Conservation (phyloP, 352 stramenopile genomes). For the Hyaloperonospora arabidopsidis region DNA sequence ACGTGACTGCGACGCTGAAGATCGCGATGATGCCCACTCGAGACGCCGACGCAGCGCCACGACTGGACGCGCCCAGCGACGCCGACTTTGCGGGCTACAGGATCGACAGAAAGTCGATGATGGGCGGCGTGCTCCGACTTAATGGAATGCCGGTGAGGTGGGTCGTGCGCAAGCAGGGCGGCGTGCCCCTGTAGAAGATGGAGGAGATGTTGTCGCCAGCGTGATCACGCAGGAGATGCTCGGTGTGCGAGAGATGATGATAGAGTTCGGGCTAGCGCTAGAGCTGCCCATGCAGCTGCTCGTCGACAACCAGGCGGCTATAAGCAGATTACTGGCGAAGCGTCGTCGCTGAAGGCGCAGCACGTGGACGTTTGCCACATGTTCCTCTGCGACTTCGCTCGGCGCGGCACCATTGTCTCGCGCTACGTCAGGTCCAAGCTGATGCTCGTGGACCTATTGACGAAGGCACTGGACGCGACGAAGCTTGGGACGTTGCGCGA, state of each 20-base stretch:
- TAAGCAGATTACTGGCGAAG: not conserved
- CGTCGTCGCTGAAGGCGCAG: not conserved
- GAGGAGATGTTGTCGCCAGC: not conserved
- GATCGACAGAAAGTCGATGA: not conserved
- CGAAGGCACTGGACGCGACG: not conserved
- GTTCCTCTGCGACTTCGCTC: not conserved
- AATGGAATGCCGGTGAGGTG: not conserved
- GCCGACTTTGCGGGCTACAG: not conserved
- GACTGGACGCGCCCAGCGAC: not conserved
- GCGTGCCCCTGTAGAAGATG: not conserved
- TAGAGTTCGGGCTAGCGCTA: not conserved
- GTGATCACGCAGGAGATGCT: not conserved
- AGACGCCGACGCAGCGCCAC: not conserved
- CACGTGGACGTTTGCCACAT: not conserved
- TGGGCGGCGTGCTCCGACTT: not conserved
- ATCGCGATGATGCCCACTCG: not conserved
- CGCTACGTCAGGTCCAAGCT: not conserved
- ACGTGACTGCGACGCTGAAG: not conserved
- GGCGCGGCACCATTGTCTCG: not conserved
- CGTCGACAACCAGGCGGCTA: not conserved
- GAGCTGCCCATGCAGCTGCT: not conserved
- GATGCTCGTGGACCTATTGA: not conserved
- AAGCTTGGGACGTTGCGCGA: not conserved
- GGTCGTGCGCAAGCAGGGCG: not conserved
- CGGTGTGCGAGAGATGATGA: not conserved